Percentiles rank a stretch among this genome's conserved stretches.
phyloP scores from a whole-genome alignment of 495 filamentous ascomycete species.

The Xanthoparmelia taractica region DNA sequence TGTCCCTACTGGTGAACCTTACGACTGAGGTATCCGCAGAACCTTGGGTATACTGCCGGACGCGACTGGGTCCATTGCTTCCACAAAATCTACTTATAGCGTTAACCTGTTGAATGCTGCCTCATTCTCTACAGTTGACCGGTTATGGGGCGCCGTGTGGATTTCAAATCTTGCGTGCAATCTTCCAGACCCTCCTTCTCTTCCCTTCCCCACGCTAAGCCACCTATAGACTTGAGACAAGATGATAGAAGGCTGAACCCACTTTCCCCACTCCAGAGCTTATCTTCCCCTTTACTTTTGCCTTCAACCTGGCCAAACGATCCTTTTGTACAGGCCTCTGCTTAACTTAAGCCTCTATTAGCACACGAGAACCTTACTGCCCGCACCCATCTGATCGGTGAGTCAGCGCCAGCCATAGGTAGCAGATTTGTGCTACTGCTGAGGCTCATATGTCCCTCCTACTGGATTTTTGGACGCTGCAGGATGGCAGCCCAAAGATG shows the following conservation, averaged over 20 bases:
- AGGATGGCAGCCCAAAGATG: not conserved
- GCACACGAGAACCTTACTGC: not conserved
- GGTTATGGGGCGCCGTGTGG: too few relatives aligned
- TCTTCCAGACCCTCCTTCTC: too few relatives aligned
- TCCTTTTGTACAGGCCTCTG: too few relatives aligned
- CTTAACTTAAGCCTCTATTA: not conserved
- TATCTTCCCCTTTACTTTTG: too few relatives aligned
- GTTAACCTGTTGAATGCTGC: not conserved
- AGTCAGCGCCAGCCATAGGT: not conserved
- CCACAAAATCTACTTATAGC: not conserved
- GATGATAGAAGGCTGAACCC: too few relatives aligned
- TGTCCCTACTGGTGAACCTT: too few relatives aligned
- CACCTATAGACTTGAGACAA: too few relatives aligned
- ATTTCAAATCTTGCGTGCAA: too few relatives aligned
- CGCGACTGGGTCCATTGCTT: not conserved
- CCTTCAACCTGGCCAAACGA: too few relatives aligned
- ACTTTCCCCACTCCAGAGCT: too few relatives aligned
- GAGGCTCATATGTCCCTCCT: not conserved
- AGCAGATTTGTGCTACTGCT: not conserved
- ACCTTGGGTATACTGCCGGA: not conserved
- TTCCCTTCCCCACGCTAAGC: too few relatives aligned
- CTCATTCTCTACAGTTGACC: too few relatives aligned
- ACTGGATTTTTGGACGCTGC: not conserved
- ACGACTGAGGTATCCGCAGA: not conserved
- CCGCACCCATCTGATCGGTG: not conserved